These are phyloP conservation scores for Lactifluus piperatus DNA, from an alignment of 768 basidiomycete species.

Conservation along the genomic window DNA sequence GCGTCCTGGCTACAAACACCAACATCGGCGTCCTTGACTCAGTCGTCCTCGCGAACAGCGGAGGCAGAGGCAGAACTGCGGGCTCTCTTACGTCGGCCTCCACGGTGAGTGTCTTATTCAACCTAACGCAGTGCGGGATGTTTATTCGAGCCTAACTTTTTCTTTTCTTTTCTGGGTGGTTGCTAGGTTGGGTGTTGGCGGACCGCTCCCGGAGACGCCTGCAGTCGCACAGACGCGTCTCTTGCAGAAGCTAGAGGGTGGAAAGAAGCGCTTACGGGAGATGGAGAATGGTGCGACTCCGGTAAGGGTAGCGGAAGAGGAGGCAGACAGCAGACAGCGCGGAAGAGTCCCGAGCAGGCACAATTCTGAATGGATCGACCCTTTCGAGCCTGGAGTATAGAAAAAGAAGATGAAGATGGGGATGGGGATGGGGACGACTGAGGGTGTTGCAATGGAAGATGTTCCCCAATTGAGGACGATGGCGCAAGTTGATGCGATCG, in stretches of 20 bases:
- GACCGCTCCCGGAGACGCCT: conserved; percentile 42
- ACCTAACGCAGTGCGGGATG: neutral
- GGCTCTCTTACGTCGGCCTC: conserved; percentile 59
- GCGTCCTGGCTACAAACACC: conserved; percentile 63
- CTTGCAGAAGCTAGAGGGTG: conserved; percentile 45
- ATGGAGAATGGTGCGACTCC: conserved; percentile 28
- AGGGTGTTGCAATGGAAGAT: neutral
- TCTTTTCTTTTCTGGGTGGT: neutral
- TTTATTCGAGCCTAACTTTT: neutral
- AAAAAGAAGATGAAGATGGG: conserved; percentile 31
- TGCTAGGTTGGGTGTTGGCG: conserved; percentile 67
- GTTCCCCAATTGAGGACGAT: neutral
- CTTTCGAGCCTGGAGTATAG: conserved; percentile 36
- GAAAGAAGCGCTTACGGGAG: conserved; percentile 39
- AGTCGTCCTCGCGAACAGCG: conserved; percentile 15
- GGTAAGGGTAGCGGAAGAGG: conserved; percentile 27
- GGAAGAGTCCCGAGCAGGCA: conserved; percentile 44
- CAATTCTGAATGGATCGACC: conserved; percentile 51
- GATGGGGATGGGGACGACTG: neutral
- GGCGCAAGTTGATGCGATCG: neutral
- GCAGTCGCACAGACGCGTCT: conserved; percentile 36
- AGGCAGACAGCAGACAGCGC: conserved; percentile 33
- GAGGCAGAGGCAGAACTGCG: conserved; percentile 43
- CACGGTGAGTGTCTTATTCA: conserved; percentile 42
- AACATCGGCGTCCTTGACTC: conserved; percentile 20